Evolutionary conservation across 1,139 yeast genomes (phyloP), one percentile per base, ranked within the genome.

Genomic region (Candida freyschussii): DNA sequence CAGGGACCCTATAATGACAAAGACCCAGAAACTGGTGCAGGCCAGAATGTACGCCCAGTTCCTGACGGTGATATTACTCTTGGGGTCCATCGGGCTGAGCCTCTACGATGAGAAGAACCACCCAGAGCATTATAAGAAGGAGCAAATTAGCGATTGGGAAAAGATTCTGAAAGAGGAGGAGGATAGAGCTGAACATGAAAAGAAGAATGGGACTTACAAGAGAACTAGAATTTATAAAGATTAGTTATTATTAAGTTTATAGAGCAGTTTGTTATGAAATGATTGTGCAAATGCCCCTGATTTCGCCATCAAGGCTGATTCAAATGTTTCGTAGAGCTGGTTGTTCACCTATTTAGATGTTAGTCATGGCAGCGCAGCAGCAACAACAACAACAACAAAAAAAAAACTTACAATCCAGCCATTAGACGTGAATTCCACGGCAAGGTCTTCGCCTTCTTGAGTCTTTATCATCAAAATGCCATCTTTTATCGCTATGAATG

Each of bases 41-140:
- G 95, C 96, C 18, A 80, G 96, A 72, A 86, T 86, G 79, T 85
- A 85, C 56, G 96, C 96, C 7, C 96, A 86, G 60, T 87, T 83
- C 42, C 63, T 84, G 39, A 78, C 89, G 2, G 80, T 80, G 37
- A 67, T 72, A 8, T 63, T 82, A 41, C 63, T 81, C 46, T 61
- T 82, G 43, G 79, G 76, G 22, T 74, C 87, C 4, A 67, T 81
- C 46, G 73, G 78, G 29, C 63, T 81, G 48, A 67, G 78, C 24
- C 65, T 76, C 61, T 76, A 72, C 46, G 89, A 81, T 50, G 75
- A 72, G 45, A 74, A 76, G 48, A 48, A 59, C 43, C 58, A 57
- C 42, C 63, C 65, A 41, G 55, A 72, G 63, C 48, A 67, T 56
- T 44, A 55, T 52, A 43, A 48, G 26, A 52, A 52, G 34, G 63